These are phyloP conservation scores for Dovyalis caffra DNA, from an alignment of 345 rosid species.

Conservation along the genomic window DNA sequence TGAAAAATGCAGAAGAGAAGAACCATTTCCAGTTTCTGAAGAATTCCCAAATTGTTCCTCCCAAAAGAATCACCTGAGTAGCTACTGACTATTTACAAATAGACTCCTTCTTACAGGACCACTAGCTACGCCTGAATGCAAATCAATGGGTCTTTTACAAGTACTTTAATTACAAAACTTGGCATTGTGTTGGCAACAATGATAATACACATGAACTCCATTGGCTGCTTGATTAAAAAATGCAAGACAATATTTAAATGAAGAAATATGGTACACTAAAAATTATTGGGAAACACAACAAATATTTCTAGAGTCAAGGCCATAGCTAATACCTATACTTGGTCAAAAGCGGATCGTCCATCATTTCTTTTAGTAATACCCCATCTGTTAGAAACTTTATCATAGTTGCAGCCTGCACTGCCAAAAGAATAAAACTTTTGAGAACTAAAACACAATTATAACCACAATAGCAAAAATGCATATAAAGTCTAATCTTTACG, in stretches of 20 bases:
- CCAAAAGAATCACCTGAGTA: too few species aligned
- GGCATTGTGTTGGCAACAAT: not conserved
- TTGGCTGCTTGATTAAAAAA: not conserved
- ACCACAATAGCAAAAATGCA: not conserved
- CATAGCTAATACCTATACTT: slow-evolving; percentile 69
- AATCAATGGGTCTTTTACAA: not conserved
- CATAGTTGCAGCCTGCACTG: slow-evolving; percentile 63
- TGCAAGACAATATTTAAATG: not conserved
- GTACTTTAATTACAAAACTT: not conserved
- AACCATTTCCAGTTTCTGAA: too few species aligned
- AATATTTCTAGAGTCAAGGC: slow-evolving; percentile 1
- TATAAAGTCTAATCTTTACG: not conserved
- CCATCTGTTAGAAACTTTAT: slow-evolving; percentile 97
- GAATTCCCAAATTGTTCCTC: too few species aligned
- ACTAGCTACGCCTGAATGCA: not conserved
- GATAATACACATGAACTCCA: not conserved
- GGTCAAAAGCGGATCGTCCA: slow-evolving; percentile 97
- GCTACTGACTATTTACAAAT: too few species aligned
- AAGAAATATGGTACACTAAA: not conserved
- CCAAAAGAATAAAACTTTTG: slow-evolving; percentile 28
- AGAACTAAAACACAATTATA: slow-evolving; percentile 3
- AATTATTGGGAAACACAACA: not conserved
- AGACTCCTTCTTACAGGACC: not conserved
- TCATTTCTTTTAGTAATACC: slow-evolving; percentile 91
- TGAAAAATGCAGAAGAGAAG: too few species aligned